Evolutionary conservation across 176 grass and related monocot genomes (phyloP).

Genomic region (Cocos nucifera): DNA sequence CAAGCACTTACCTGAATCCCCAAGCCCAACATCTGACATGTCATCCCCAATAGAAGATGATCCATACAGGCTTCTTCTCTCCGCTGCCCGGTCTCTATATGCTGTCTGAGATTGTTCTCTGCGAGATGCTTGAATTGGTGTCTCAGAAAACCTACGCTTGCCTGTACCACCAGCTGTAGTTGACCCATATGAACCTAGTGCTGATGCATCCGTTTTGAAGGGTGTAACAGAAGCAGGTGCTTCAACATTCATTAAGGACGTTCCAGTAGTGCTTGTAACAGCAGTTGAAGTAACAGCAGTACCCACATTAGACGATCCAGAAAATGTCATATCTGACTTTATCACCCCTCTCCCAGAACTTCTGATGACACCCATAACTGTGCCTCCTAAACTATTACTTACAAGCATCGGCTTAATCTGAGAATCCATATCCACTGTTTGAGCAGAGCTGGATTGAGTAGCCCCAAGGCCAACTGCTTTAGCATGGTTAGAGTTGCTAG

Average conservation of each 20-base stretch:
- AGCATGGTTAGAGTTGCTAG: slow-evolving; percentile 10
- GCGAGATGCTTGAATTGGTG: slow-evolving; percentile 32
- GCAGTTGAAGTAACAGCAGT: slow-evolving; percentile 17
- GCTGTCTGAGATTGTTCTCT: slow-evolving; percentile 37
- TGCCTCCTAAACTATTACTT: slow-evolving; percentile 54
- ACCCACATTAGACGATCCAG: slow-evolving; percentile 26
- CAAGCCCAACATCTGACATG: slow-evolving; percentile 23
- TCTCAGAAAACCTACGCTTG: slow-evolving; percentile 92
- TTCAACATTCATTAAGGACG: slow-evolving; percentile 24
- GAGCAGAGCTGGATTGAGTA: slow-evolving; percentile 13
- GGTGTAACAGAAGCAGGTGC: slow-evolving; percentile 21
- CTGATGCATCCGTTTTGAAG: slow-evolving; percentile 79
- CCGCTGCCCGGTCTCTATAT: slow-evolving; percentile 94
- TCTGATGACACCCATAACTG: slow-evolving; percentile 79
- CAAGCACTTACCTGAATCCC: slow-evolving; percentile 65
- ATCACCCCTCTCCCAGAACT: slow-evolving; percentile 68
- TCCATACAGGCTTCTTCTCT: slow-evolving; percentile 85
- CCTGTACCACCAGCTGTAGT: slow-evolving; percentile 46
- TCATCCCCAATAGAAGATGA: slow-evolving; percentile 44
- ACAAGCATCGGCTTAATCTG: slow-evolving; percentile 56
- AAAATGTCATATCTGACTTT: slow-evolving; percentile 51
- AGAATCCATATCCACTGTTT: slow-evolving; percentile 31
- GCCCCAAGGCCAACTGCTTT: slow-evolving; percentile 40
- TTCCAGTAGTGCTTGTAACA: slow-evolving; percentile 13
- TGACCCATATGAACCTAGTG: slow-evolving; percentile 41